Conservation (phyloP, 2,329 filamentous ascomycete species). For the Mycogone perniciosa region DNA sequence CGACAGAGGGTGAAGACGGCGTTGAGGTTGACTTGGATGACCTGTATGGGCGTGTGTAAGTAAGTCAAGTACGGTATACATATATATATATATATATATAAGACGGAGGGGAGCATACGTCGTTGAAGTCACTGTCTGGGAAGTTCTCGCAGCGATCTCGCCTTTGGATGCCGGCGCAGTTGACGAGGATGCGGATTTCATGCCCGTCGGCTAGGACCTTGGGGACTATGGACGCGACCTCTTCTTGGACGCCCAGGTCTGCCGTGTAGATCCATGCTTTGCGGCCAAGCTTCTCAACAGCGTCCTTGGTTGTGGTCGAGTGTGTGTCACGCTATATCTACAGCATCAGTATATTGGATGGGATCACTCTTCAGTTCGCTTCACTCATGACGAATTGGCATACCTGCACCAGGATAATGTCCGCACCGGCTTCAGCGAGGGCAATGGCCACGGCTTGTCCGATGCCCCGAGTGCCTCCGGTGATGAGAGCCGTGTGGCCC, state of each 20-base stretch:
- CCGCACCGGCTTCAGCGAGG: slow-evolving; percentile 53
- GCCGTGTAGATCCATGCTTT: slow-evolving; percentile 61
- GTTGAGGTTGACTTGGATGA: slow-evolving; percentile 81
- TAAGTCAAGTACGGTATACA: background rate
- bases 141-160: slow-evolving; percentile 71
- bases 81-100: background rate
- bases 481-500: slow-evolving; percentile 51
- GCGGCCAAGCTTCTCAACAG: slow-evolving; percentile 59
- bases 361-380: background rate
- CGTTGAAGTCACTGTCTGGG: slow-evolving; percentile 69
- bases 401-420: slow-evolving; percentile 50
- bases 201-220: slow-evolving; percentile 55
- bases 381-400: background rate
- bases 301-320: slow-evolving; percentile 48
- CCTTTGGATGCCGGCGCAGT: slow-evolving; percentile 81
- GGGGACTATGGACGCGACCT: slow-evolving; percentile 56
- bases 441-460: slow-evolving; percentile 51
- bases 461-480: slow-evolving; percentile 52
- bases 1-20: slow-evolving; percentile 73
- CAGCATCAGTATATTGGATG: background rate
- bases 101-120: slow-evolving; percentile 33
- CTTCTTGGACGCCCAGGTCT: slow-evolving; percentile 57
- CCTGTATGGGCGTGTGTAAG: slow-evolving; percentile 30
- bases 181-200: slow-evolving; percentile 70
- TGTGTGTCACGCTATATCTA: slow-evolving; percentile 36